Percentiles rank a stretch among this genome's conserved stretches.
phyloP scores from a whole-genome alignment of 2,329 filamentous ascomycete species.

The Hypoxylon sp. region DNA sequence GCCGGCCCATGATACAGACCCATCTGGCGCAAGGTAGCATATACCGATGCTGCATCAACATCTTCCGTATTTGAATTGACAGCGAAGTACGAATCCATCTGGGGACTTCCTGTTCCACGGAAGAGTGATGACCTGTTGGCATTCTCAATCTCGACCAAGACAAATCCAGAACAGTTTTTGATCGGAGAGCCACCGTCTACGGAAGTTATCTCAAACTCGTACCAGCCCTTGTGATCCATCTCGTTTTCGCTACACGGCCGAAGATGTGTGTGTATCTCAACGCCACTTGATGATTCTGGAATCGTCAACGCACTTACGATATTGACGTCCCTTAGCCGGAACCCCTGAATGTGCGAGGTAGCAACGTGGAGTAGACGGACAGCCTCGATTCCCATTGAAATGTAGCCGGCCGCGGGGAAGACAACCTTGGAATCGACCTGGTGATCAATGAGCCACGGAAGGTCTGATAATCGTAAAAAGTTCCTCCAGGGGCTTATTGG shows the following conservation, averaged over 20 bases:
- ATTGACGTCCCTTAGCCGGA: conserved; percentile 38
- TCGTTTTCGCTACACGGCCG: not conserved
- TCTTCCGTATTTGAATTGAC: no score
- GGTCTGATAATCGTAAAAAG: conserved; percentile 47
- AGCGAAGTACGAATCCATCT: no score
- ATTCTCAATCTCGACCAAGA: no score
- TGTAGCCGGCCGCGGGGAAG: conserved; percentile 57
- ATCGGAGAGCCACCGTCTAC: not conserved
- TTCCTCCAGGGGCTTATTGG: conserved; percentile 48
- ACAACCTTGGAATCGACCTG: conserved; percentile 54
- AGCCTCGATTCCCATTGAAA: conserved; percentile 42
- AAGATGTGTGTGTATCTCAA: not conserved
- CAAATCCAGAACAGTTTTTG: no score
- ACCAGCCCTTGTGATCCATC: conserved; percentile 5
- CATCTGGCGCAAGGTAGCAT: no score
- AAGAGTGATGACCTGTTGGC: no score
- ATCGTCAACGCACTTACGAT: conserved; percentile 38
- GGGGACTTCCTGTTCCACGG: no score
- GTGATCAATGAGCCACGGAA: conserved; percentile 63
- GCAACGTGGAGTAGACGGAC: not conserved
- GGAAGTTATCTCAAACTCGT: conserved; percentile 14
- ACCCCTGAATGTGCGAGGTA: not conserved
- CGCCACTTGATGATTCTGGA: conserved; percentile 4
- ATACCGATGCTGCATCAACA: no score
- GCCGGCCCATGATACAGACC: no score